Base-by-base conservation (phyloP, 495 filamentous ascomycete genomes). In the Extremus antarcticus region DNA sequence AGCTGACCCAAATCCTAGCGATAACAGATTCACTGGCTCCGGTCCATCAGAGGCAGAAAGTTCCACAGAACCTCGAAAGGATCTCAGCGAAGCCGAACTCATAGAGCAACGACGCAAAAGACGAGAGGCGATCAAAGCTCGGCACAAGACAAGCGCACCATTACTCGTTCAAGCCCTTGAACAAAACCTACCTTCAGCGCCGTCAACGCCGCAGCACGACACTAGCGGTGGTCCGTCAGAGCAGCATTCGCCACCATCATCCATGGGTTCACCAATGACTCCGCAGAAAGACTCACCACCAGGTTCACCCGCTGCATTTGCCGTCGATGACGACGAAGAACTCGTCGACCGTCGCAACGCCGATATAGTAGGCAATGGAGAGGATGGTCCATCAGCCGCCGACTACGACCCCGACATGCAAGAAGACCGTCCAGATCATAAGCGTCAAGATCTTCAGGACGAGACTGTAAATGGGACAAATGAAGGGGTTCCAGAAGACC, bases 351-450 rank as follows among this genome's bases (percentile, higher is more conserved):
- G 51, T 40, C 54, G n/a, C 29, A 15, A 23, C 21, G 19, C 25
- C 21, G 45, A 49, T 50, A 41, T 71, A 55, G 70, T 64, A 56
- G 71, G 70, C 55, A 38, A 43, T 20, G 85, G 85, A 47, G 80
- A 84, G 65, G 82, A 87, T 56, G 88, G 86, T 16, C 87, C 86
- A 41, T 96, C 91, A 38, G 92, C 92, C 49, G 92, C 92, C 61
- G 88, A 96, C 63, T 96, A 98, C 70, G 90, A 96, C 66, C 94
- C 92, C 0, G 92, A 98, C 66, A 94, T 94, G 87, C 80, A 82
- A 68, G 88, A 95, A 68, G 91, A 97, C 64, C 78, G 81, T 59
- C 73, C 82, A 48, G 80, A 87, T 51, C 80, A 88, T 58, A 81
- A 82, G 61, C 73, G 78, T 49, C 78, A 81, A 50, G 76, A 81